These are phyloP conservation scores for Amphicarpaea edgeworthii DNA, from an alignment of 306 rosid genomes.

Conservation along the genomic window DNA sequence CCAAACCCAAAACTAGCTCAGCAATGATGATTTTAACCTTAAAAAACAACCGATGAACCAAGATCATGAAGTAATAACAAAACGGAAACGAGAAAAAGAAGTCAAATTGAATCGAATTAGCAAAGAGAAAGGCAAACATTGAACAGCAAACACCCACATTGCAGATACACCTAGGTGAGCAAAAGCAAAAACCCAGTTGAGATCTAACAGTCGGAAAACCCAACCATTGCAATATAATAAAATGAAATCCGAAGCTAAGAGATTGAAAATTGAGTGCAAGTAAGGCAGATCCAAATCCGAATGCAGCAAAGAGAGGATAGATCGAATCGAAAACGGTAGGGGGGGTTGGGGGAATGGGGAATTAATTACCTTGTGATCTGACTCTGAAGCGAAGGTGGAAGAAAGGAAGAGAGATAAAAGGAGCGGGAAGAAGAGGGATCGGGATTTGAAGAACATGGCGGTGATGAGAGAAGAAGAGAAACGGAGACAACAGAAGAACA, in stretches of 20 bases:
- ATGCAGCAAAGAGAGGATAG: slow-evolving; percentile 47
- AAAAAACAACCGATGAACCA: slow-evolving; percentile 1
- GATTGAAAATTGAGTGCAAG: background rate
- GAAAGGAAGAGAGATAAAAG: slow-evolving; percentile 50
- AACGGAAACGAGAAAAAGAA: slow-evolving; percentile 3
- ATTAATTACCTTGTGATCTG: slow-evolving; percentile 89
- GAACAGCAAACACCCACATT: slow-evolving; percentile 35
- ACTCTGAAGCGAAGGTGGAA: slow-evolving; percentile 68
- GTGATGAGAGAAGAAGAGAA: slow-evolving; percentile 31
- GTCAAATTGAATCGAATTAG: slow-evolving; percentile 32
- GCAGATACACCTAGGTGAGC: background rate
- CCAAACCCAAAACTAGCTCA: slow-evolving; percentile 28
- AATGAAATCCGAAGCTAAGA: slow-evolving; percentile 16
- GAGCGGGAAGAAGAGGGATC: slow-evolving; percentile 54
- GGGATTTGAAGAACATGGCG: slow-evolving; percentile 72
- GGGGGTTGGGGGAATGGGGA: slow-evolving; percentile 15
- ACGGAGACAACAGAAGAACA: background rate
- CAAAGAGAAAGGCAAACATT: slow-evolving; percentile 2
- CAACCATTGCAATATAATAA: background rate
- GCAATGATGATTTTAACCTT: background rate
- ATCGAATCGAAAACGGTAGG: slow-evolving; percentile 47
- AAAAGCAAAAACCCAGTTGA: slow-evolving; percentile 41
- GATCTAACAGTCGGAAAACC: slow-evolving; percentile 46
- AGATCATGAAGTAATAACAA: slow-evolving; percentile 13
- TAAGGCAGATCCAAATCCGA: slow-evolving; percentile 58